phyloP scores from a whole-genome alignment of 768 basidiomycete genomes.

The Trichaptum fuscoviolaceum region DNA sequence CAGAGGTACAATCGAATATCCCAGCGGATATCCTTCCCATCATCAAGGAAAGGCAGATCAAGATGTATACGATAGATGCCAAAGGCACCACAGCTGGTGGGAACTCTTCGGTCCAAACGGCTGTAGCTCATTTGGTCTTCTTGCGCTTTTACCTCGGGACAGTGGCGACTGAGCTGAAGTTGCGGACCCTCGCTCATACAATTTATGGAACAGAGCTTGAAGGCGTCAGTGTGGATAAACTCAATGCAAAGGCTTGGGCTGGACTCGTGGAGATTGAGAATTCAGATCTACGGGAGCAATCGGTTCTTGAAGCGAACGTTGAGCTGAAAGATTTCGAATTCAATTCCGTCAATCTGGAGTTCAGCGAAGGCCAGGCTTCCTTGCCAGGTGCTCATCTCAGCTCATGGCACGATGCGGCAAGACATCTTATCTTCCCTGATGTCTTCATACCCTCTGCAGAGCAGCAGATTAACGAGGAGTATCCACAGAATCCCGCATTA shows the following conservation, averaged over 20 bases:
- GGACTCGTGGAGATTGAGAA: constrained; percentile 55
- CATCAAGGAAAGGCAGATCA: constrained; percentile 48
- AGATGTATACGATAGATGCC: constrained; percentile 56
- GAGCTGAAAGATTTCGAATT: constrained; percentile 55
- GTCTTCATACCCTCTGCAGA: constrained; percentile 55
- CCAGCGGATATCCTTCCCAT: constrained; percentile 41
- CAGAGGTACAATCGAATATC: constrained; percentile 70
- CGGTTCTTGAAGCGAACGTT: constrained; percentile 20
- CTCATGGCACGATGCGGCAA: constrained; percentile 83
- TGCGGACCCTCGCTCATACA: constrained; percentile 41
- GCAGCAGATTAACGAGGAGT: constrained; percentile 33
- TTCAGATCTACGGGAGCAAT: constrained; percentile 21
- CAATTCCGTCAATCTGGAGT: constrained; percentile 71
- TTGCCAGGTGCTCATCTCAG: constrained; percentile 56
- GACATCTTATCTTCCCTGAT: constrained; percentile 83
- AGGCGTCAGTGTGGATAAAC: constrained; percentile 44
- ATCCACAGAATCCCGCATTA: constrained; percentile 59
- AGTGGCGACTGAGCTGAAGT: constrained; percentile 50
- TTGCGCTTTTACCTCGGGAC: constrained; percentile 76
- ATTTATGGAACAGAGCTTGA: constrained; percentile 41
- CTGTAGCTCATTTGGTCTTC: constrained; percentile 75
- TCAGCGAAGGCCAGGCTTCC: constrained; percentile 45
- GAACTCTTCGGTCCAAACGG: constrained; percentile 31
- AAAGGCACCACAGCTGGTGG: constrained; percentile 30
- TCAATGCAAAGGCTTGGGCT: constrained; percentile 61